Conservation (phyloP, 2,329 filamentous ascomycete genomes). For the Phialemonium atrogriseum region DNA sequence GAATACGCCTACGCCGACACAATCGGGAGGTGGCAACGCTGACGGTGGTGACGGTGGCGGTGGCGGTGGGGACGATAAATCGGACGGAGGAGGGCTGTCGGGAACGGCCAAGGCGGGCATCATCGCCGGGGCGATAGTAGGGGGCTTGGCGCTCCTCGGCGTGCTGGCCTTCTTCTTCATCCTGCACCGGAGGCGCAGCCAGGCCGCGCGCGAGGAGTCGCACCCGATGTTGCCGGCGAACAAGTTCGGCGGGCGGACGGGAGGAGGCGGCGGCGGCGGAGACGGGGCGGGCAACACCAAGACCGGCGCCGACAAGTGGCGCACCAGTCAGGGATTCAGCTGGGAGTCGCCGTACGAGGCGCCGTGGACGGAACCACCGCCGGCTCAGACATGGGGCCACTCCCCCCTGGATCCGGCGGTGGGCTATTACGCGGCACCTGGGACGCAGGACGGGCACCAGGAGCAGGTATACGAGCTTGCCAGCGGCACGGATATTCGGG, state of each 20-base stretch:
- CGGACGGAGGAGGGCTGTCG: slow-evolving; percentile 11
- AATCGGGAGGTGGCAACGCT: too few species aligned
- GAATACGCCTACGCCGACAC: slow-evolving; percentile 5
- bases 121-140: slow-evolving; percentile 15
- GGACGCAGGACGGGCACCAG: slow-evolving; percentile 3
- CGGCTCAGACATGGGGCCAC: background rate
- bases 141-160: slow-evolving; percentile 11
- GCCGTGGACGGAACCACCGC: slow-evolving; percentile 3
- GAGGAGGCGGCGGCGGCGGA: slow-evolving; percentile 1
- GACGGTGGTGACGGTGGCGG: too few species aligned
- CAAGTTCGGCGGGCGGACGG: slow-evolving; percentile 1
- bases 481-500: slow-evolving; percentile 1
- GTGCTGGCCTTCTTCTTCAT: slow-evolving; percentile 13
- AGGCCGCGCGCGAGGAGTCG: slow-evolving; percentile 15
- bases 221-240: slow-evolving; percentile 21
- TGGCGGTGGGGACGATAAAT: slow-evolving; percentile 2
- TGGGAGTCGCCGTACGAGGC: slow-evolving; percentile 18
- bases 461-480: slow-evolving; percentile 4
- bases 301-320: background rate
- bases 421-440: background rate
- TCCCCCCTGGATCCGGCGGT: background rate
- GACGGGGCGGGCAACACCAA: background rate
- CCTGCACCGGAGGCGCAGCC: slow-evolving; percentile 13
- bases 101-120: slow-evolving; percentile 18
- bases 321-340: slow-evolving; percentile 9